These are phyloP conservation scores for Clathrospora elynae DNA, from an alignment of 2,329 filamentous ascomycete species.

Conservation along the genomic window DNA sequence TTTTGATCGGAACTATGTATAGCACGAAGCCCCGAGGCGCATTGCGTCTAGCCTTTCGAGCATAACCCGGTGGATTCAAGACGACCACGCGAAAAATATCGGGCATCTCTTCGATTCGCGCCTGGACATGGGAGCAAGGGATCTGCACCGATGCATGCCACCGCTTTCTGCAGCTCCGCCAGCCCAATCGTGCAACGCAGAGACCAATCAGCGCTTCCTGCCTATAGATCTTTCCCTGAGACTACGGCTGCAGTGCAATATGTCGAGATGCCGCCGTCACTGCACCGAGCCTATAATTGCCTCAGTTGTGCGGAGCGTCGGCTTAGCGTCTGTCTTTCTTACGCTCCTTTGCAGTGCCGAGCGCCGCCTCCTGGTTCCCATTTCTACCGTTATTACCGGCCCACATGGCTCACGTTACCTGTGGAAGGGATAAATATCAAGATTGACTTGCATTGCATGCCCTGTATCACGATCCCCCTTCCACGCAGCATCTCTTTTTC, in stretches of 20 bases:
- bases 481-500: conserved; percentile 26
- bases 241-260: conserved; percentile 40
- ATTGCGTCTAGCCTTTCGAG: conserved; percentile 12
- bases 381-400: conserved; percentile 32
- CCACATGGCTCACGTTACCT: conserved; percentile 43
- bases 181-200: conserved; percentile 31
- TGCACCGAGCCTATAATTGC: conserved; percentile 37
- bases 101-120: conserved; percentile 23
- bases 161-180: conserved; percentile 32
- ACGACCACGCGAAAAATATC: conserved; percentile 16
- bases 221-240: conserved; percentile 27
- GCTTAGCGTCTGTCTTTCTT: conserved; percentile 23
- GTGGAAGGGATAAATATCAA: conserved; percentile 37
- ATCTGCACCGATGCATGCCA: conserved; percentile 41
- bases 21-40: conserved; percentile 5
- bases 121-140: conserved; percentile 37
- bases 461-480: conserved; percentile 33
- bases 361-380: conserved; percentile 23
- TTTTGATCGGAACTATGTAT: conserved; percentile 9
- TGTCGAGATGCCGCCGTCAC: conserved; percentile 37
- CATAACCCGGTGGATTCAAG: conserved; percentile 20
- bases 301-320: conserved; percentile 26
- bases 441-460: conserved; percentile 45
- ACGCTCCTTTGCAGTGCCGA: conserved; percentile 28
- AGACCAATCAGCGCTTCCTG: conserved; percentile 31